Evolutionary conservation across 805 yeast genomes (phyloP).

Genomic region (Barnettozyma populi): DNA sequence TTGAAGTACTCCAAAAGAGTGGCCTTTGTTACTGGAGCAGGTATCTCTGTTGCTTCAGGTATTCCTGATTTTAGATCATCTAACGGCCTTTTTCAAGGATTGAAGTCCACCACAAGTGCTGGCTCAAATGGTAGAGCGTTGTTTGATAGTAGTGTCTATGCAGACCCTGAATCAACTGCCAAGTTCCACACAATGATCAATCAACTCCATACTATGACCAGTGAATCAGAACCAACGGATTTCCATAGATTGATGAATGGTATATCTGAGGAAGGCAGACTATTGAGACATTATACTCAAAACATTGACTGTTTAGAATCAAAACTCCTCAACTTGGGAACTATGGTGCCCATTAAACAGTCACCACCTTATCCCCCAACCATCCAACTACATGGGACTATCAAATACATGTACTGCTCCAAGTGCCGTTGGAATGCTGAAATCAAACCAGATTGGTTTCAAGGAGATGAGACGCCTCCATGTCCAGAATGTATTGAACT

Average conservation of each 20-base stretch:
- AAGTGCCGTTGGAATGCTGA: slow-evolving; percentile 60
- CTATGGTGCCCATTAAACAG: slow-evolving; percentile 43
- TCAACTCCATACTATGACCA: slow-evolving; percentile 50
- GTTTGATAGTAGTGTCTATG: slow-evolving; percentile 74
- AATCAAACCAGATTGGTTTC: slow-evolving; percentile 49
- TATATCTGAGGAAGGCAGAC: slow-evolving; percentile 55
- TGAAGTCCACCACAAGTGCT: slow-evolving; percentile 35
- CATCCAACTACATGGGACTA: slow-evolving; percentile 82
- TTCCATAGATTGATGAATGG: slow-evolving; percentile 64
- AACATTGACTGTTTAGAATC: slow-evolving; percentile 81
- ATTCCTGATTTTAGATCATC: slow-evolving; percentile 89
- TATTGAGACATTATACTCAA: slow-evolving; percentile 77
- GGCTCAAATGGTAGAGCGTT: slow-evolving; percentile 55
- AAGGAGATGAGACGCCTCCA: slow-evolving; percentile 39
- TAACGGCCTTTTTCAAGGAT: slow-evolving; percentile 63
- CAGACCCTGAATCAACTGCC: slow-evolving; percentile 52
- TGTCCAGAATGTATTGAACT: slow-evolving; percentile 65
- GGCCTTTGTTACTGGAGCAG: slow-evolving; percentile 81
- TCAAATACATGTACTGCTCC: slow-evolving; percentile 66
- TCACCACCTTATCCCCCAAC: slow-evolving; percentile 47
- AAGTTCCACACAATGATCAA: slow-evolving; percentile 73
- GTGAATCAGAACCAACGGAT: slow-evolving; percentile 58
- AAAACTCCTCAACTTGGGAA: slow-evolving; percentile 43
- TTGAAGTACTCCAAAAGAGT: slow-evolving; percentile 50
- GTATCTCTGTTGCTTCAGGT: slow-evolving; percentile 85